Base-by-base conservation (phyloP, 352 stramenopile genomes). In the Lagenidium giganteum region DNA sequence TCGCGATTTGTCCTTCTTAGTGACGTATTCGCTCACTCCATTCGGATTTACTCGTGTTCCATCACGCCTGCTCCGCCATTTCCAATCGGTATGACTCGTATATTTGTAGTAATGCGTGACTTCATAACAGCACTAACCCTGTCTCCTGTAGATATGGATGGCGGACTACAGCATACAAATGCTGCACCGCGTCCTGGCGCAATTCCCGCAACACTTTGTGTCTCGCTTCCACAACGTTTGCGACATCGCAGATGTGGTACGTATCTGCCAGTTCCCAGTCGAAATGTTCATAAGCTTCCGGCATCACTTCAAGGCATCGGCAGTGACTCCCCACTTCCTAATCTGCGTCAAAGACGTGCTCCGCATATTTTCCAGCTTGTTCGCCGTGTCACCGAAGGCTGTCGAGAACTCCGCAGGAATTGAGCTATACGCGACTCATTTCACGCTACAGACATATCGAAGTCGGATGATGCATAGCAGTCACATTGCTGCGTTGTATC, bases 71-170 rank as follows among this genome's bases (percentile, higher is more conserved):
- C 39, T 89, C 13, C 66, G 77, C 4, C 77, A 89, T 47, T 87
- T 89, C 22, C 63, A 83, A 30, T 11, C 85, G 47, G 70, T 83
- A 67, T 21, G 44, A 9, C n/a, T n/a, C n/a, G n/a, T n/a, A n/a
- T n/a, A n/a, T n/a, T n/a, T n/a, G n/a, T n/a, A n/a, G n/a, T n/a
- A n/a, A n/a, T n/a, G n/a, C n/a, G n/a, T n/a, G n/a, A n/a, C n/a
- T n/a, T n/a, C n/a, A n/a, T n/a, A n/a, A n/a, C n/a, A n/a, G n/a
- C n/a, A n/a, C n/a, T n/a, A n/a, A n/a, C n/a, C n/a, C n/a, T n/a
- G n/a, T n/a, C n/a, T n/a, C n/a, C n/a, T n/a, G n/a, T n/a, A 78
- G 66, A 64, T 85, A 12, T 75, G 57, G 49, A 29, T 85, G 6
- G 48, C 47, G 5, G 65, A 83, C 31, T 62, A 69, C 24, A 70